These are phyloP conservation scores for Ceraceosorus guamensis DNA, from an alignment of 1,284 basidiomycete genomes.

Conservation along the genomic window DNA sequence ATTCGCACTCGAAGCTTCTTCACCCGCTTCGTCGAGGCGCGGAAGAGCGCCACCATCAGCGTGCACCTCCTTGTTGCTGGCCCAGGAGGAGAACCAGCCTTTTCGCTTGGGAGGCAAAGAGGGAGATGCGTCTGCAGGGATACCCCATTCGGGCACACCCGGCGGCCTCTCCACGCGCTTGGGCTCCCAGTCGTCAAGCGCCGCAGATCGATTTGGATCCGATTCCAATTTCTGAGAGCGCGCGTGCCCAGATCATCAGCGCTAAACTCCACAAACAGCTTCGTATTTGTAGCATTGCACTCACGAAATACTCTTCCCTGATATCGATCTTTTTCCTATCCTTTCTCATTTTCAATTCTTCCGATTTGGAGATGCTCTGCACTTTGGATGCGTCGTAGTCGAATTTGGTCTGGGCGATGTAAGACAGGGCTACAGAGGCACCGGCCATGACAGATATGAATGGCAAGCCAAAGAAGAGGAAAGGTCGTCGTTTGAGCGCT, in stretches of 20 bases:
- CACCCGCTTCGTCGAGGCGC: slow-evolving; percentile 10
- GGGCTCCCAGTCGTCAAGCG: slow-evolving; percentile 76
- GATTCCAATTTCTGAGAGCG: no score
- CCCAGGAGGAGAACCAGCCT: no score
- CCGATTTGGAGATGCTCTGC: slow-evolving; percentile 68
- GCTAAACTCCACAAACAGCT: not conserved
- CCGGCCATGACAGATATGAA: slow-evolving; percentile 78
- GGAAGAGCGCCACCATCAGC: not conserved
- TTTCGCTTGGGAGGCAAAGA: no score
- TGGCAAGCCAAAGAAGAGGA: slow-evolving; percentile 69
- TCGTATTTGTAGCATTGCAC: slow-evolving; percentile 2
- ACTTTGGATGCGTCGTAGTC: slow-evolving; percentile 77
- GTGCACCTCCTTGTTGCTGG: no score
- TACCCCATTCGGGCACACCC: slow-evolving; percentile 80
- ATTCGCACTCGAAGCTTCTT: not conserved
- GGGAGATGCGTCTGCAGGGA: slow-evolving; percentile 47
- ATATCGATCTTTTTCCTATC: slow-evolving; percentile 82
- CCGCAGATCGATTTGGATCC: no score
- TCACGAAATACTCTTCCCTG: slow-evolving; percentile 78
- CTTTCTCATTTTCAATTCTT: slow-evolving; percentile 71
- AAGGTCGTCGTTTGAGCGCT: slow-evolving; percentile 49
- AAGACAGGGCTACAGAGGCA: slow-evolving; percentile 74
- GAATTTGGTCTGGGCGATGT: slow-evolving; percentile 83
- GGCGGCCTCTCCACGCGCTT: slow-evolving; percentile 73
- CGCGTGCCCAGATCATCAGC: no score